Percentiles rank a stretch among this genome's conserved stretches.
Conservation (phyloP, 2,329 filamentous ascomycete genomes). For the Monosporascus sp. region DNA sequence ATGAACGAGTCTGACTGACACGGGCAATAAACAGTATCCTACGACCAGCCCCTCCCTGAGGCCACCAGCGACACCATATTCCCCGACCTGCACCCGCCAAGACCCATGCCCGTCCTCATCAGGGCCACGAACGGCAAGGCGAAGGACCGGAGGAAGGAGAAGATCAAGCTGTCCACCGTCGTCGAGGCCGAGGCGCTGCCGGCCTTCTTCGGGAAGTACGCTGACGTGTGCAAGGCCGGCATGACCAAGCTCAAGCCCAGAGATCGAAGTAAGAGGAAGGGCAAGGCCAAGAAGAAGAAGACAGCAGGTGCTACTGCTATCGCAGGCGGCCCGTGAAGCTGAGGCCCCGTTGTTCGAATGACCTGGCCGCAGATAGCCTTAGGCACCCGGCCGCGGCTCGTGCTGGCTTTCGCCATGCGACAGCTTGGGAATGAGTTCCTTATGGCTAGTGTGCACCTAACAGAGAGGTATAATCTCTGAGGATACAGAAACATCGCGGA, state of each 20-base stretch:
- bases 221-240: constrained; percentile 82
- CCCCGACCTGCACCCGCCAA: constrained; percentile 53
- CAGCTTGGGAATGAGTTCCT: no score
- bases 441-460: no score
- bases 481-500: no score
- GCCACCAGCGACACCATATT: constrained; percentile 46
- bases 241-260: constrained; percentile 90
- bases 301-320: no score
- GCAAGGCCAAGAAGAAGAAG: constrained; percentile 70
- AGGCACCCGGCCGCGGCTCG: no score
- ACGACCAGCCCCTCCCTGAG: constrained; percentile 37
- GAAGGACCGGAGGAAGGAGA: constrained; percentile 49
- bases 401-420: no score
- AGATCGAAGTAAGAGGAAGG: constrained; percentile 81
- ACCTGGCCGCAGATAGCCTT: no score
- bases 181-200: constrained; percentile 74
- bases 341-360: neutral
- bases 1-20: neutral
- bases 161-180: constrained; percentile 76
- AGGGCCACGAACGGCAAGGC: constrained; percentile 78
- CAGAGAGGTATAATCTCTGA: no score
- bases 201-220: constrained; percentile 76
- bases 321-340: constrained; percentile 31
- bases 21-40: constrained; percentile 32
- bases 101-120: constrained; percentile 68